Evolutionary conservation across 1,284 basidiomycete genomes (phyloP).

Genomic region (Rhizoctonia solani): DNA sequence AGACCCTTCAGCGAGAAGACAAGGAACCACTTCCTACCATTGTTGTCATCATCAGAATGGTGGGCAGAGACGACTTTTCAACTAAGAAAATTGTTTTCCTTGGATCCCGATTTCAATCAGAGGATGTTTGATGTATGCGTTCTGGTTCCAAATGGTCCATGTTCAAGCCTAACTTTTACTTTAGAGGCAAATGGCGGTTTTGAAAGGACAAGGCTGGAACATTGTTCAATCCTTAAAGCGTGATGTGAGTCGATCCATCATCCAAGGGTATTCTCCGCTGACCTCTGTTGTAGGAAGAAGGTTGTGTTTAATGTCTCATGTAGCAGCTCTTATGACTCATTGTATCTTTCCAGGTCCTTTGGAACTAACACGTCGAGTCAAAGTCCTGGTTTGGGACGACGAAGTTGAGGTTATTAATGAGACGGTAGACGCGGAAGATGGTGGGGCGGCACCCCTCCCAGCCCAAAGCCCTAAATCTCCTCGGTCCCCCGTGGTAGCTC

Average conservation of each 20-base stretch:
- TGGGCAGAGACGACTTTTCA: constrained; percentile 87
- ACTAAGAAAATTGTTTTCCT: constrained; percentile 72
- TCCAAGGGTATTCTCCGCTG: constrained; percentile 25
- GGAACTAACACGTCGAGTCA: constrained; percentile 78
- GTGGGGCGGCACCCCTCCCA: constrained; percentile 4
- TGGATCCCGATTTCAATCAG: constrained; percentile 83
- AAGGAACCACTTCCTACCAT: constrained; percentile 77
- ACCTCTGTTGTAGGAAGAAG: constrained; percentile 57
- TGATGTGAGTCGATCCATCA: constrained; percentile 54
- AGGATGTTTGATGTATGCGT: constrained; percentile 63
- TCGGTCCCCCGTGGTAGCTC: constrained; percentile 36
- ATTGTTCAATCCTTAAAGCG: constrained; percentile 82
- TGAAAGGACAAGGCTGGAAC: constrained; percentile 92
- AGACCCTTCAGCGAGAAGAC: constrained; percentile 80
- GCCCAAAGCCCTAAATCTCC: constrained; percentile 59
- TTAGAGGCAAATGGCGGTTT: constrained; percentile 82
- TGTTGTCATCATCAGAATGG: constrained; percentile 82
- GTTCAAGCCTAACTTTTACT: constrained; percentile 2
- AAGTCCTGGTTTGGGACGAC: constrained; percentile 81
- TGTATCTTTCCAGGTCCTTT: constrained; percentile 62
- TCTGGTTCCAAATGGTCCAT: neutral
- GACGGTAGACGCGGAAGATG: constrained; percentile 28
- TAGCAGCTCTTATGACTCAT: neutral
- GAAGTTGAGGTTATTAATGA: constrained; percentile 75
- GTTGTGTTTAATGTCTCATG: constrained; percentile 44